These are phyloP conservation scores for Przewalskia tangutica DNA, from an alignment of 257 asterid species.

Conservation along the genomic window DNA sequence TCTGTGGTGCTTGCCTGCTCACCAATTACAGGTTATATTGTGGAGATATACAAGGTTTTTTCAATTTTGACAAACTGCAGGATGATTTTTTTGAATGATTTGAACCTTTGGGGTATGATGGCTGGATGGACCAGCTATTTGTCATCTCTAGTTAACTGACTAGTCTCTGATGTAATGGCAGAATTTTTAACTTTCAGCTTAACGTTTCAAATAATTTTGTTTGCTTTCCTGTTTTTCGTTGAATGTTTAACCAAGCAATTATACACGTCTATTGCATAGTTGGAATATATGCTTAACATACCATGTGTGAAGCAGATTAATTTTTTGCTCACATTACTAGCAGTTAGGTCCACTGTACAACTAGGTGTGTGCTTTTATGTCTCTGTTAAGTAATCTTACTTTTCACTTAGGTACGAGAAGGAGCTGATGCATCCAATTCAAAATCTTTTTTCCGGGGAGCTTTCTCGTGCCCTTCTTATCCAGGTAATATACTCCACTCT, in stretches of 20 bases:
- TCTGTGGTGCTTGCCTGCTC: not conserved
- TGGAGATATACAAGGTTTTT: not conserved
- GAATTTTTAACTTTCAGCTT: not conserved
- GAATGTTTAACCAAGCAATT: not conserved
- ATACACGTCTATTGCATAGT: not conserved
- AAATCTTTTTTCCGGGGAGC: slow-evolving; percentile 92
- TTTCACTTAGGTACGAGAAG: slow-evolving; percentile 63
- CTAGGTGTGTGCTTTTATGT: slow-evolving; percentile 10
- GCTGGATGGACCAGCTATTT: not conserved
- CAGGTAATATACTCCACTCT: slow-evolving; percentile 45
- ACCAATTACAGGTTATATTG: not conserved
- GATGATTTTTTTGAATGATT: not conserved
- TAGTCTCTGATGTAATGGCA: not conserved
- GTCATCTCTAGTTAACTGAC: not conserved
- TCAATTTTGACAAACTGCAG: not conserved
- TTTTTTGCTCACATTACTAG: not conserved
- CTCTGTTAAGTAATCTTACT: slow-evolving; percentile 1
- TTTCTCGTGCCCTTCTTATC: slow-evolving; percentile 83
- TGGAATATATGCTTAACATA: not conserved
- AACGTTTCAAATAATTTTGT: not conserved
- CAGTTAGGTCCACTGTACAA: not conserved
- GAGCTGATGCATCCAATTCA: slow-evolving; percentile 92
- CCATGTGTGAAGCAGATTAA: not conserved
- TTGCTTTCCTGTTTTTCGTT: not conserved
- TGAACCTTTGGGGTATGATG: not conserved